A percentile compares a stretch with the other conserved stretches of the same genome.
These are phyloP conservation scores for Zymoseptoria crescenta DNA, from an alignment of 2,329 filamentous ascomycete species.

Conservation along the genomic window DNA sequence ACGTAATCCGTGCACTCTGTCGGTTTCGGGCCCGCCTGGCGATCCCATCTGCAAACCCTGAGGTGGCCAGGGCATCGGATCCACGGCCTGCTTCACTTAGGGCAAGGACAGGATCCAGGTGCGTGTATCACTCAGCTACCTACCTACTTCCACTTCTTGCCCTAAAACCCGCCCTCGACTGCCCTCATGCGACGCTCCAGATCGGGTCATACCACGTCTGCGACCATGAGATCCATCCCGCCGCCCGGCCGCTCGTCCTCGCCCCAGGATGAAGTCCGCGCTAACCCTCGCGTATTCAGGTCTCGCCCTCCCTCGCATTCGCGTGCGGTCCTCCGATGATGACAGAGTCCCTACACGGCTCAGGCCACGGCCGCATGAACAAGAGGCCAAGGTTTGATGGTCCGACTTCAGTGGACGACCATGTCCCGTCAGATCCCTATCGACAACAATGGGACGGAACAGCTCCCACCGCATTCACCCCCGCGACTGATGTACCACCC, in stretches of 20 bases:
- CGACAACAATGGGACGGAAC: background rate
- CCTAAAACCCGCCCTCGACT: background rate
- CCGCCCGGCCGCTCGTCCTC: background rate
- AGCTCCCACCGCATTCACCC: background rate
- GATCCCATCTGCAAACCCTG: background rate
- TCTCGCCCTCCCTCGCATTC: background rate
- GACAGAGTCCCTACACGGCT: background rate
- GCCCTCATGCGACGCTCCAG: background rate
- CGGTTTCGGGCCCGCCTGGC: background rate
- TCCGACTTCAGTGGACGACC: background rate
- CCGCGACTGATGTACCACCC: background rate
- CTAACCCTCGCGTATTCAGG: background rate
- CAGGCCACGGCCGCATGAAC: background rate
- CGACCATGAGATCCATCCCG: background rate
- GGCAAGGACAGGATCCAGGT: background rate
- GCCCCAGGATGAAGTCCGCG: background rate
- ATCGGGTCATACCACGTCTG: background rate
- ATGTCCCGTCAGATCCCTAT: background rate
- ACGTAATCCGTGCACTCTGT: background rate
- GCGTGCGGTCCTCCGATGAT: background rate
- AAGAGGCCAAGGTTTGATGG: background rate
- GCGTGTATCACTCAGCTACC: background rate
- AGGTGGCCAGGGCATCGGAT: background rate
- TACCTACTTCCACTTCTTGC: too few relatives aligned
- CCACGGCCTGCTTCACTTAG: background rate